These are phyloP conservation scores for Gossypium rotundifolium DNA, from an alignment of 345 rosid genomes.

Conservation along the genomic window DNA sequence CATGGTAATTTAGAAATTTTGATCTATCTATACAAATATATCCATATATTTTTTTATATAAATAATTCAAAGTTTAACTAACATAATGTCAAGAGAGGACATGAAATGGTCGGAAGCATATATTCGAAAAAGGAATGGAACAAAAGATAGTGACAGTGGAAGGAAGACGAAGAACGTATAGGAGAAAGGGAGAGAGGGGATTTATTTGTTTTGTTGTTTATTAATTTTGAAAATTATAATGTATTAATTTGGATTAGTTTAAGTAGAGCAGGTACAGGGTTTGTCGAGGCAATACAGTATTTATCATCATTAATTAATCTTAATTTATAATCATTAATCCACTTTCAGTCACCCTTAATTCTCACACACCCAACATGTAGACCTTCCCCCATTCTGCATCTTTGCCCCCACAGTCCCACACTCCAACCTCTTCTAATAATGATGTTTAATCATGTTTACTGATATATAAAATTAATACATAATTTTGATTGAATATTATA, in stretches of 20 bases:
- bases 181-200: neutral
- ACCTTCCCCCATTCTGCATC: constrained; percentile 17
- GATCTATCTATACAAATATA: too few relatives aligned
- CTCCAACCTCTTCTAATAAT: neutral
- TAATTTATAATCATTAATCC: constrained; percentile 22
- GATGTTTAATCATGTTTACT: neutral
- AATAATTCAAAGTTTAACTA: too few relatives aligned
- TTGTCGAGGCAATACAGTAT: constrained; percentile 21
- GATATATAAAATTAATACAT: neutral
- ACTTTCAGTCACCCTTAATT: constrained; percentile 25
- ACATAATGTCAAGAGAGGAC: constrained; percentile 5
- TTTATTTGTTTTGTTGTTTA: neutral
- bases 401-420: constrained; percentile 22
- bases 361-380: constrained; percentile 56
- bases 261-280: constrained; percentile 29
- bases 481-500: too few relatives aligned
- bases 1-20: too few relatives aligned
- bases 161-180: neutral
- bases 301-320: constrained; percentile 25
- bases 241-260: constrained; percentile 14
- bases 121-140: constrained; percentile 40
- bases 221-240: neutral
- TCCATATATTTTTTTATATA: too few relatives aligned
- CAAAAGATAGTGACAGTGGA: constrained; percentile 48
- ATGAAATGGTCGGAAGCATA: constrained; percentile 16